Conservation (phyloP, 441 rosid genomes). For the Adansonia grandidieri region DNA sequence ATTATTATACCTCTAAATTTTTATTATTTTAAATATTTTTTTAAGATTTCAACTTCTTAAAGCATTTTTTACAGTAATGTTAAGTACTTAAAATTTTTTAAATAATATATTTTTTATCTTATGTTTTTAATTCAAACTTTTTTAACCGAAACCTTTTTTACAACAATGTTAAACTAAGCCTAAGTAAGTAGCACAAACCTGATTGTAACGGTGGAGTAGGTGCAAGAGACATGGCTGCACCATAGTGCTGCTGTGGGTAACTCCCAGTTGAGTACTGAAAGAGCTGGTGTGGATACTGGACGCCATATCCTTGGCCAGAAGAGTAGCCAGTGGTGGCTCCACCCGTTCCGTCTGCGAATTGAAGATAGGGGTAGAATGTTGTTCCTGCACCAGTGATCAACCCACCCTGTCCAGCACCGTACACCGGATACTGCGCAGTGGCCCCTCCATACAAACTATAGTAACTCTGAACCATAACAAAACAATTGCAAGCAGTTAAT, state of each 20-base stretch:
- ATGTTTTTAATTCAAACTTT: no score
- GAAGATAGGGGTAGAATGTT: slow-evolving; percentile 76
- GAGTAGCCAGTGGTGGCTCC: slow-evolving; percentile 60
- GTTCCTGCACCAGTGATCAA: slow-evolving; percentile 54
- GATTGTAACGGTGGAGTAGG: slow-evolving; percentile 79
- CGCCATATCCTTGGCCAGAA: slow-evolving; percentile 60
- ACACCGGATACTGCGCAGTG: slow-evolving; percentile 72
- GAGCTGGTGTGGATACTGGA: slow-evolving; percentile 77
- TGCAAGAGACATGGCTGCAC: slow-evolving; percentile 78
- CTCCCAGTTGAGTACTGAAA: slow-evolving; percentile 69
- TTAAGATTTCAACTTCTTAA: no score
- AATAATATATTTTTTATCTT: no score
- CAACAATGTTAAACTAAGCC: no score
- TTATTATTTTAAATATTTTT: no score
- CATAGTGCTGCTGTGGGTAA: slow-evolving; percentile 66
- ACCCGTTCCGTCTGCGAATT: slow-evolving; percentile 75
- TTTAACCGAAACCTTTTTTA: no score
- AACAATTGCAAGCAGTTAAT: background rate
- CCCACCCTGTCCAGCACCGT: slow-evolving; percentile 66
- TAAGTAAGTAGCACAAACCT: slow-evolving; percentile 42
- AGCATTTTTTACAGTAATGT: no score
- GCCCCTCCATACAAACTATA: slow-evolving; percentile 83
- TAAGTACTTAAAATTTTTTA: no score
- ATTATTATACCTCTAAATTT: no score
- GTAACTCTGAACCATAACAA: slow-evolving; percentile 57